Base-by-base conservation (phyloP, 345 rosid species). In the Stellera chamaejasme region DNA sequence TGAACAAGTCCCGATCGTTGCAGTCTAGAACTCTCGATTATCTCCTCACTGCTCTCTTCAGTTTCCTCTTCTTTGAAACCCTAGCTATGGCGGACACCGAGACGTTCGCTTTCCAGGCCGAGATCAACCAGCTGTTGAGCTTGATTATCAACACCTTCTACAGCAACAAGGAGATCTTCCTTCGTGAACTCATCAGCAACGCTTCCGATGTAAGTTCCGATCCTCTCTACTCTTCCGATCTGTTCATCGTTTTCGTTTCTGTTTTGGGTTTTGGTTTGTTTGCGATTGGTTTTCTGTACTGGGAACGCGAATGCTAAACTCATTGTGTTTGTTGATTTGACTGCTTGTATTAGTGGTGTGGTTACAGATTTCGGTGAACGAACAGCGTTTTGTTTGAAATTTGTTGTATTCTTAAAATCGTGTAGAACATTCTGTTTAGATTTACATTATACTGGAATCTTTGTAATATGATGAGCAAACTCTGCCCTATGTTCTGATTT, bases 21-120 rank as follows among this genome's bases (percentile, higher is more conserved):
- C 48, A 45, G 4, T 11, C 48, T 45, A 45, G 48, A 45, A 45
- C 48, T 3, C 6, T 45, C 48, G 15, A 11, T 12, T 10, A 5
- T n/a, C 48, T 12, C 9, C 4, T 45, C 11, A 2, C n/a, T 2
- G 4, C 13, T 10, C 11, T 11, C 15, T 19, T 19, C 23, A 19
- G n/a, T 0, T 3, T 11, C 48, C 11, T 12, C n/a, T 45, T 7
- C 48, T 2, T 5, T 5, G 48, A 11, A n/a, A 11, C 15, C 48
- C 15, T n/a, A 45, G 56, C 10, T 15, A 52, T 52, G 56, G 56
- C 43, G 56, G 43, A 52, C 10, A 66, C 70, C 1, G 77, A 72
- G 64, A 72, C 73, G 50, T 72, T 74, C 39, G 77, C 74, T 1
- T 69, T 73, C 57, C 71, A 73, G 48, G 77, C 77, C 13, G 74